Percentiles rank a stretch among this genome's conserved stretches.
Evolutionary conservation across 768 basidiomycete species (phyloP).

Genomic region (Melanogaster broomeanus): DNA sequence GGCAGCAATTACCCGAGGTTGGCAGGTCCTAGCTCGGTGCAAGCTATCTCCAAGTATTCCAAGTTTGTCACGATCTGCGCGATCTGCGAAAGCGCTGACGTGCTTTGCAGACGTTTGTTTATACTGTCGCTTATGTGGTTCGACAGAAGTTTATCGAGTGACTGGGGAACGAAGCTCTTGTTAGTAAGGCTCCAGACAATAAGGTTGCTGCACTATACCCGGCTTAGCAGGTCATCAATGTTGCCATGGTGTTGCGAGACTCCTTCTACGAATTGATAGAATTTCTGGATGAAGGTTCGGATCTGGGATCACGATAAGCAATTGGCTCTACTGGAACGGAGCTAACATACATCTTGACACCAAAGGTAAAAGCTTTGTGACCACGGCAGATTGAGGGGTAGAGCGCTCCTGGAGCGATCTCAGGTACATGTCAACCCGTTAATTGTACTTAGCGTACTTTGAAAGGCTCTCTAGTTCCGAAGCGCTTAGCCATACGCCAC

Average conservation of each 20-base stretch:
- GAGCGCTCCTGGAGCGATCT: slow-evolving; percentile 46
- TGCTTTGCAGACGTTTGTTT: slow-evolving; percentile 67
- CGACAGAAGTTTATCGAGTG: slow-evolving; percentile 80
- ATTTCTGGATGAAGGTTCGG: slow-evolving; percentile 87
- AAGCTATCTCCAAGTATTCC: slow-evolving; percentile 87
- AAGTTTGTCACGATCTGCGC: slow-evolving; percentile 92
- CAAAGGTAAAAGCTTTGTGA: slow-evolving; percentile 95
- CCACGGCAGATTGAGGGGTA: slow-evolving; percentile 85
- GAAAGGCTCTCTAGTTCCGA: slow-evolving; percentile 60
- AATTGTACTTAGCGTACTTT: slow-evolving; percentile 40
- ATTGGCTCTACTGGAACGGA: not conserved
- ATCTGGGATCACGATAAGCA: slow-evolving; percentile 49
- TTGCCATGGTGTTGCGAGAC: slow-evolving; percentile 89
- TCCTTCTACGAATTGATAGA: slow-evolving; percentile 96
- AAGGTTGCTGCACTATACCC: slow-evolving; percentile 46
- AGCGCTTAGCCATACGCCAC: slow-evolving; percentile 79
- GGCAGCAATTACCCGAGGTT: slow-evolving; percentile 63
- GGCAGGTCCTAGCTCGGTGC: slow-evolving; percentile 83
- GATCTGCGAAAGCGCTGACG: slow-evolving; percentile 84
- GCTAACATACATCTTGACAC: slow-evolving; percentile 72
- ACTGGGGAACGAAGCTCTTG: slow-evolving; percentile 45
- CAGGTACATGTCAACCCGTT: not conserved
- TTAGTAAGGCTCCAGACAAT: slow-evolving; percentile 3
- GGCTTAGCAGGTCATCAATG: slow-evolving; percentile 88
- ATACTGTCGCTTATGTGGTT: slow-evolving; percentile 78